Base-by-base conservation (phyloP, 495 filamentous ascomycete genomes). In the Umbilicaria muhlenbergii region DNA sequence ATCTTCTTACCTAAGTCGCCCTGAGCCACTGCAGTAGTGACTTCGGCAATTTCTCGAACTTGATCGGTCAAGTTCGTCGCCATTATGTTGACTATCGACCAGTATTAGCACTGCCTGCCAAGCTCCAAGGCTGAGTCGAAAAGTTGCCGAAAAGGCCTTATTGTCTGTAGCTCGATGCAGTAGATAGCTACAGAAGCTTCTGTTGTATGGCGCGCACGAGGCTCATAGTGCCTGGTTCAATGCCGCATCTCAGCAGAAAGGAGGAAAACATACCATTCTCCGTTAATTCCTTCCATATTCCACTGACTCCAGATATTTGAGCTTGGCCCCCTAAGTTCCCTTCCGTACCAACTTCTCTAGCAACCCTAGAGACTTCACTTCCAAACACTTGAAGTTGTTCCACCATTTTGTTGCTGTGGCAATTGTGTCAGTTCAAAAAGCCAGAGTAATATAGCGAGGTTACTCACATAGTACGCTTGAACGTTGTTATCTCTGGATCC, bases 401-500 rank as follows among this genome's bases (percentile, higher is more conserved):
- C 75, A 96, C 93, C 91, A 99, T 99, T 42, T 80, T 93, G 56
- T 99, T 99, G 66, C 24, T 86, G 79, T 34, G 13, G 16, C 17
- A 21, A 21, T 15, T 5, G 28, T 13, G 15, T 13, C 11, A 38
- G 28, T 11, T 7, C 7, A 28, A 6, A 11, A 35, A 34, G 11
- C 13, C n/a, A 43, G 16, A 3, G 24, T 36, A 14, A 39, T 34
- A 31, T 10, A 32, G 39, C 38, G 19, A 12, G 28, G 34, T 11
- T 12, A 12, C 21, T 28, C 24, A 28, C 24, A 70, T 80, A 13
- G 88, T 95, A 44, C 84, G 79, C 68, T 99, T 99, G 73, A 99
- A 99, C 4, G 82, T 89, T n/a, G 84, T 86, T 54, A 99, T 99
- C 69, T 99, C 92, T 1, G 91, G 88, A 70, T 99, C 91, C 83